phyloP scores from a whole-genome alignment of 495 filamentous ascomycete genomes.

The Penicillium robsamsonii region DNA sequence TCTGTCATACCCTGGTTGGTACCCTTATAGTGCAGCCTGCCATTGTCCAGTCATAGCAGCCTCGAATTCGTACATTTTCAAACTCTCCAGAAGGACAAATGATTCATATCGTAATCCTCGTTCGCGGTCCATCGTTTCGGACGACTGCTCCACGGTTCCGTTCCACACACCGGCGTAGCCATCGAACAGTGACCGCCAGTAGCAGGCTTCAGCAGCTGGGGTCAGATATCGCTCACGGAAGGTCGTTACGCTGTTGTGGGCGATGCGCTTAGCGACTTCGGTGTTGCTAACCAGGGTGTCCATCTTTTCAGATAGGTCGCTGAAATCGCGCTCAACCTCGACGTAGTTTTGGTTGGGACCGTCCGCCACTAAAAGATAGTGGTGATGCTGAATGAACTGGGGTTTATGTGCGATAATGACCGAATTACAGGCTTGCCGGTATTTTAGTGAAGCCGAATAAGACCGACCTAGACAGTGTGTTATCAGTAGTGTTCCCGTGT shows the following conservation, averaged over 20 bases:
- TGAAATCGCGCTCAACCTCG: neutral
- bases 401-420: neutral
- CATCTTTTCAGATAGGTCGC: neutral
- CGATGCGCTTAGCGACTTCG: neutral
- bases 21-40: neutral
- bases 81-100: slow-evolving; percentile 36
- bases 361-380: neutral
- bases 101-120: slow-evolving; percentile 43
- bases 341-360: neutral
- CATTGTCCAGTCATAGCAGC: slow-evolving; percentile 11
- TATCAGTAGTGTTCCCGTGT: neutral
- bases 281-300: neutral
- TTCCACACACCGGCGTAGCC: slow-evolving; percentile 49
- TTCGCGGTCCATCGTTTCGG: slow-evolving; percentile 16
- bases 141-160: slow-evolving; percentile 27
- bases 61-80: slow-evolving; percentile 33
- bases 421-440: neutral
- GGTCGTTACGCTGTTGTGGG: neutral
- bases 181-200: neutral
- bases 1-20: neutral
- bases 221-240: neutral
- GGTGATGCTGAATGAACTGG: neutral
- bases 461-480: neutral
- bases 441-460: neutral
- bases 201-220: neutral